Percentiles rank a stretch among this genome's conserved stretches.
These are phyloP conservation scores for Symbiotaphrina buchneri DNA, from an alignment of 495 filamentous ascomycete genomes.

Conservation along the genomic window DNA sequence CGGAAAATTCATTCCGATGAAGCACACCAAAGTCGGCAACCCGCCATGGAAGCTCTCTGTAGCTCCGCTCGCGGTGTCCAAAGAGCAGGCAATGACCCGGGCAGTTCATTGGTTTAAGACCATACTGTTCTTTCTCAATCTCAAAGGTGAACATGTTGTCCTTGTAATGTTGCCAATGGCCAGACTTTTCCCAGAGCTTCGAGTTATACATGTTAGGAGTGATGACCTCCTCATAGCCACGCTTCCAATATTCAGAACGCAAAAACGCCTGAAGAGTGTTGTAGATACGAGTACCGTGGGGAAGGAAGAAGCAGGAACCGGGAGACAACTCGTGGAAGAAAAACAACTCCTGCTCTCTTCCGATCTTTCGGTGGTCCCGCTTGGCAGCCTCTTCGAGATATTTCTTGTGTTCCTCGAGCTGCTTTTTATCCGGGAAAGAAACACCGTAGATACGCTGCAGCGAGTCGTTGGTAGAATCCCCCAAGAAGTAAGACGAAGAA, in stretches of 20 bases:
- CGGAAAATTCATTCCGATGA: slow-evolving; percentile 86
- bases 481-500: slow-evolving; percentile 90
- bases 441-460: slow-evolving; percentile 91
- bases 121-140: slow-evolving; percentile 70
- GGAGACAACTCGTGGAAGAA: slow-evolving; percentile 88
- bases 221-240: slow-evolving; percentile 85
- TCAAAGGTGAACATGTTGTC: slow-evolving; percentile 94
- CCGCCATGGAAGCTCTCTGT: slow-evolving; percentile 71
- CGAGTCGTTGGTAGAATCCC: slow-evolving; percentile 78
- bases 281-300: slow-evolving; percentile 77
- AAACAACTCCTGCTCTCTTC: slow-evolving; percentile 87
- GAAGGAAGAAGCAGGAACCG: slow-evolving; percentile 85
- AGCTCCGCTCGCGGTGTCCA: slow-evolving; percentile 52
- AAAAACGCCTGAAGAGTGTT: slow-evolving; percentile 68
- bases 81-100: slow-evolving; percentile 72
- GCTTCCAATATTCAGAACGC: slow-evolving; percentile 72
- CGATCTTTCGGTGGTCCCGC: slow-evolving; percentile 78
- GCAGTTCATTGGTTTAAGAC: slow-evolving; percentile 96
- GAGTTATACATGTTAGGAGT: slow-evolving; percentile 92
- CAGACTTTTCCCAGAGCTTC: slow-evolving; percentile 76
- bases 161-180: slow-evolving; percentile 88
- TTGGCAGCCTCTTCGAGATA: slow-evolving; percentile 92
- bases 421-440: slow-evolving; percentile 93
- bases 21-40: slow-evolving; percentile 91
- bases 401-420: slow-evolving; percentile 70